Base-by-base conservation (phyloP, 2,329 filamentous ascomycete species). In the Aspergillus arachidicola region DNA sequence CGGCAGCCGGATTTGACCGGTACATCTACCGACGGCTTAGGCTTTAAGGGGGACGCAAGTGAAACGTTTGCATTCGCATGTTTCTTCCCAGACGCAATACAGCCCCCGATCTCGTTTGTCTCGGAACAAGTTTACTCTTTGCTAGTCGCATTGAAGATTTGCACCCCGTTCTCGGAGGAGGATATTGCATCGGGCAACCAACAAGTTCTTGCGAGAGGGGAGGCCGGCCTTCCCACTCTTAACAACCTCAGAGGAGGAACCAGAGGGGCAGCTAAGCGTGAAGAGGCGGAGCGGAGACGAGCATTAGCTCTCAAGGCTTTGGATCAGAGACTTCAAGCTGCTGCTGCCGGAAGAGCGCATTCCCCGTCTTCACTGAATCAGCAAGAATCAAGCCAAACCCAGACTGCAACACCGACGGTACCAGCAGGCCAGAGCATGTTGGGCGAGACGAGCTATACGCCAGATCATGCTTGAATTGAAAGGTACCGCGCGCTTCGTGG, bases 51-150 rank as follows among this genome's bases (percentile, higher is more conserved):
- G 66, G 95, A 99, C 77, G 92, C 95, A 41, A 96, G 92, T 78
- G 95, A 99, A 79, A 97, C 94, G 0, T 99, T 99, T 75, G 91
- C 94, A 9, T 96, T 99, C 76, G 90, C 93, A 68, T 93, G 95
- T 72, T 97, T 99, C 83, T 98, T 98, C 81, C 95, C 95, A 0
- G 91, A 91, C 56, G 87, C 90, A 3, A 82, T 91, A 48, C 94
- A 97, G 75, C 91, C 93, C 0, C 82, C 92, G 16, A 85, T 98
- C 48, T 87, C 89, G 19, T 85, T 88, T 11, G 75, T 96, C n/a
- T 86, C 91, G 12, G 89, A 92, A 69, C 84, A 88, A 64, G 78
- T 97, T 30, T 97, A 94, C 80, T 84, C 85, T 62, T 77, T 90
- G 4, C 83, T 97, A 1, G 89, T 97, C 1, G 84, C 91, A 6